Base-by-base conservation (phyloP, 164 flowering plant species). In the Berberis vulgaris region DNA sequence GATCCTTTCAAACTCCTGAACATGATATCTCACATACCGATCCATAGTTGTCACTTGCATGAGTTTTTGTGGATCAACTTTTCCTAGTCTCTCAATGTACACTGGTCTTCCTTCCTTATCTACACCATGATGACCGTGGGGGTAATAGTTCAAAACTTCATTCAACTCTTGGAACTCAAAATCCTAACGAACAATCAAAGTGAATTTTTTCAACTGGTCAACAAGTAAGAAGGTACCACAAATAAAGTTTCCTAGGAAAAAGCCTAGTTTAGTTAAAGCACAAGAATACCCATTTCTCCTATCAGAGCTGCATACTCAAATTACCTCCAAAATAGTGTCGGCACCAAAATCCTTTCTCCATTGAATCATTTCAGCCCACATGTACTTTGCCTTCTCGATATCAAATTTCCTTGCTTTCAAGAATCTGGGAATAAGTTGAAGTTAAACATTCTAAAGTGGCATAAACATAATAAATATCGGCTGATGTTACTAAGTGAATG, bases 331-430 rank as follows among this genome's bases (percentile, higher is more conserved):
- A 70, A 88, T 83, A 42, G 86, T 84, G 68, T 88, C 92, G 10
- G 84, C 74, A 45, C 89, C 87, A 69, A 81, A 88, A 6, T 88
- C 87, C 67, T 76, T 88, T 73, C 96, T 83, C 96, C 96, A 88
- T 65, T 88, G 88, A 60, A 88, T 65, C 96, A 88, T 88, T 53
- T 83, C 81, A 59, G 81, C 77, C 96, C 96, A 88, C 96, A 86
- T 86, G 5, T 64, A 73, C 67, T 84, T 88, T 49, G 96, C 78
- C 67, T 83, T 86, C 54, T 83, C 88, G 60, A 84, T 68, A 63
- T 88, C 96, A 63, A 88, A 86, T 57, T 82, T 86, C 68, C 95
- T 86, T 63, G 91, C 95, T 76, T 81, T 86, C 72, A 88, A 72
- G 71, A 88, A 88, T 79, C 96, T 88, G 74, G 57, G 71, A 13